Evolutionary conservation across 139 green algal species (phyloP), one percentile per base, ranked within the genome.

Genomic region (Coelastrella sp.): DNA sequence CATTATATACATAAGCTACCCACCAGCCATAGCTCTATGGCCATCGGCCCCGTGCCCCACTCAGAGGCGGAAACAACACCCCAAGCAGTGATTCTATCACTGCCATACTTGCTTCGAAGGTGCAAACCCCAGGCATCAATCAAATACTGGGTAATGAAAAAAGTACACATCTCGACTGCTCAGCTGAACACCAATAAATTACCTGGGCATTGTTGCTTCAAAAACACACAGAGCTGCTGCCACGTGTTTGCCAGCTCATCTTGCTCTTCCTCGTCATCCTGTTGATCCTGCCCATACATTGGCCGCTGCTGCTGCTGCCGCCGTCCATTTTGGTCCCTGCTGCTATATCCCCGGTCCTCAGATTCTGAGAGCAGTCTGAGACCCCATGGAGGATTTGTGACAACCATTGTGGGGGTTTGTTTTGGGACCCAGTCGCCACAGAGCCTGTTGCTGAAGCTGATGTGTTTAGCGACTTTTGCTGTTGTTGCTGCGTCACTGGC

Each of bases 361-460:
- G 16, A 13, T 8, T 16, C 17, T 60, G 54, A 16, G 5, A 85
- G 74, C 58, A 90, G 86, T 22, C 86, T 61, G 10, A 76, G 4
- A 17, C 97, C 97, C 97, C 97, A 99, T 5, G 97, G 97, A 3
- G 97, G 97, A 94, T 99, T 99, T 60, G 85, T 92, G 0, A 99
- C 94, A 14, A 98, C 97, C 65, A 98, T 77, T 8, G 85, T 66
- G 2, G 97, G 96, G 10, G 32, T 19, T 13, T 20, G 11, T 0
- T 90, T 64, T 11, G 93, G 96, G 17, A 23, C 19, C 91, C 94
- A 97, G 3, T 84, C 65, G 3, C 61, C 64, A 80, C 92, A 96
- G 61, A 94, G 83, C 20, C 92, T 94, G 4, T 89, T 73, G n/a
- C 85, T 81, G 47, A 97, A 85, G 5, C 81, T 73, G 5, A 97